Base-by-base conservation (phyloP, 352 stramenopile genomes). In the Pythium dissotocum region DNA sequence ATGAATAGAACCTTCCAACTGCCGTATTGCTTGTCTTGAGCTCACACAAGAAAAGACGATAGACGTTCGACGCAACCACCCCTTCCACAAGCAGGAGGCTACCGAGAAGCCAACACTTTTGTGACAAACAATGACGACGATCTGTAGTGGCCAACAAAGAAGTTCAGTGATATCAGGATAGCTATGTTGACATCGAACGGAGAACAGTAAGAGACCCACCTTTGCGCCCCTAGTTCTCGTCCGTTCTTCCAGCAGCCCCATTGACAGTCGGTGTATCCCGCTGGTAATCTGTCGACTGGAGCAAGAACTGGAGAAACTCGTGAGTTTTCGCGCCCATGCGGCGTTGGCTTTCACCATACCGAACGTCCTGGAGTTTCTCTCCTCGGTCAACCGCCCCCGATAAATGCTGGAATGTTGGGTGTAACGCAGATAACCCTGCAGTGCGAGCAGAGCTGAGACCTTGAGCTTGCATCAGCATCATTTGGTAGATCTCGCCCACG, bases 401-500 rank as follows among this genome's bases (percentile, higher is more conserved):
- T 14, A 93, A 67, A 38, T 87, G 67, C 42, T 76, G 70, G 46
- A 94, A 87, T 24, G 79, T 91, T 24, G 73, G 69, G 59, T 85
- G 83, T 36, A 70, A 73, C 0, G 69, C 56, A 4, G 69, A 59
- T 10, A 94, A 44, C 4, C 71, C 81, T 0, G 76, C 74, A 0
- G 80, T 85, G 61, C 88, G 89, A 18, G 78, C 65, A 16, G 78
- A 78, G 63, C 81, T 91, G 0, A 94, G 51, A 0, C 81, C 79
- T 4, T 83, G 83, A 5, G 78, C 77, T 67, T 95, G 88, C 68
- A 91, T 85, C 3, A 95, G 79, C 88, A 95, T 95, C 71, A 86
- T 85, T 58, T 93, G 84, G 62, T 88, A 90, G 63, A 95, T 78
- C 40, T 95, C 85, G 26, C 79, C 73, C 4, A 85, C 83, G 0